Base-by-base conservation (phyloP, 2,329 filamentous ascomycete genomes). In the Apiospora arundinis region DNA sequence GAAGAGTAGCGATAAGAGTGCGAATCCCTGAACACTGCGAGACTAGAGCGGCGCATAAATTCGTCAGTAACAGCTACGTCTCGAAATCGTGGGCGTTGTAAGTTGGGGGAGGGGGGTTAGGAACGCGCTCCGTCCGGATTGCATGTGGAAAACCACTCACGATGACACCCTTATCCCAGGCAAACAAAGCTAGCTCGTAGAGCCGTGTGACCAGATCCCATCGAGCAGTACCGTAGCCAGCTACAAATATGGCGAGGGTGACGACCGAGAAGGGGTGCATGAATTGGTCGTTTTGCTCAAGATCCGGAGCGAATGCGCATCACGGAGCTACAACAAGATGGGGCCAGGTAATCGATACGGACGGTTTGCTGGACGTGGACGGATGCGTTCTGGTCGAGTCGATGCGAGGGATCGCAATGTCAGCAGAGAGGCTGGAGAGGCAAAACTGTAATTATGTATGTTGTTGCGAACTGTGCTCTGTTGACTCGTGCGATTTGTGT, bases 261-360 rank as follows among this genome's bases (percentile, higher is more conserved):
- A 98, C 90, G 83, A 95, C 87, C 75, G 95, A 98, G 87, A 98
- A 98, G 80, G 95, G 94, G 94, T 98, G 95, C 95, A 98, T 98
- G 88, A 89, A 84, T 81, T 84, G 83, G 79, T 83, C 82, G 81
- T 68, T 72, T 74, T 37, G 49, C 37, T 68, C 66, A 48, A 68
- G 46, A 37, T 48, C 66, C 66, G 66, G 66, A 28, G 46, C 66
- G 66, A 44, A 44, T 71, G 49, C 37, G 66, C 66, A 68, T 68
- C 44, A 68, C 66, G 44, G 66, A 68, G 56, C 56, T 40, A 63
- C 56, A 40, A 63, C 56, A 40, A 32, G 56, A 63, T 40, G 12
- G 32, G 56, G 32, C 16, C 56, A 63, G 28, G 56, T 40, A 40
- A 63, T 63, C 32, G 56, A 40, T 21, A 40, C n/a, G 18, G 21